Percentiles rank a stretch among this genome's conserved stretches.
Conservation (phyloP, 2,329 filamentous ascomycete species). For the Cadophora sp. region DNA sequence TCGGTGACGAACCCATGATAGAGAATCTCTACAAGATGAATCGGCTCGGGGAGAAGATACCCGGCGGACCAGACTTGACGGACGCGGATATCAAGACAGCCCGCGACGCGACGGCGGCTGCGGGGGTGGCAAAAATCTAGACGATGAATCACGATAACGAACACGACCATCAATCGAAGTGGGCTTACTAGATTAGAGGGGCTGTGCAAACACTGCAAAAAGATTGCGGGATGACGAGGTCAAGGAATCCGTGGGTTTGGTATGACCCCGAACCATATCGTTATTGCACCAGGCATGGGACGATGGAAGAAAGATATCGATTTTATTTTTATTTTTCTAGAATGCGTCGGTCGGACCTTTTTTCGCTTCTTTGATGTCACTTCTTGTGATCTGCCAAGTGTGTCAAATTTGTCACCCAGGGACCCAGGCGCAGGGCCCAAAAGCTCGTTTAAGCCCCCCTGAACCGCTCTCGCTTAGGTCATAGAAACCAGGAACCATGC, state of each 20-base stretch:
- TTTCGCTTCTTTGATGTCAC: neutral
- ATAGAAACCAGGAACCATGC: constrained; percentile 13
- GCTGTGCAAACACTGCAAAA: constrained; percentile 15
- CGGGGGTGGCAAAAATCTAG: constrained; percentile 19
- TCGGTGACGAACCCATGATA: constrained; percentile 69
- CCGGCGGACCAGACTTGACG: constrained; percentile 57
- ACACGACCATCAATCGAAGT: neutral
- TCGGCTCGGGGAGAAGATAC: constrained; percentile 56
- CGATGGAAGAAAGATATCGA: neutral
- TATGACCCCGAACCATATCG: neutral
- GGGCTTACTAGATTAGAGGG: constrained; percentile 1
- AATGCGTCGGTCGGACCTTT: neutral
- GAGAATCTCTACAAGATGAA: constrained; percentile 60
- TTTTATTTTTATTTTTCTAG: neutral
- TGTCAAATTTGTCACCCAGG: constrained; percentile 3
- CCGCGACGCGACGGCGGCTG: constrained; percentile 41
- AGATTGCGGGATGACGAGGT: neutral
- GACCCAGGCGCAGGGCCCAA: too few relatives aligned
- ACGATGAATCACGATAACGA: constrained; percentile 2
- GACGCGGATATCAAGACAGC: constrained; percentile 54
- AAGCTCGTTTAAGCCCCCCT: constrained; percentile 1
- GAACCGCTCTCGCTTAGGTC: constrained; percentile 1
- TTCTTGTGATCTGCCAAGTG: constrained; percentile 2
- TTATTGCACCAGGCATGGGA: too few relatives aligned
- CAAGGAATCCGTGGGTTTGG: neutral